These are phyloP conservation scores for Schizochytrium sp. DNA, from an alignment of 108 stramenopile species.

Conservation along the genomic window DNA sequence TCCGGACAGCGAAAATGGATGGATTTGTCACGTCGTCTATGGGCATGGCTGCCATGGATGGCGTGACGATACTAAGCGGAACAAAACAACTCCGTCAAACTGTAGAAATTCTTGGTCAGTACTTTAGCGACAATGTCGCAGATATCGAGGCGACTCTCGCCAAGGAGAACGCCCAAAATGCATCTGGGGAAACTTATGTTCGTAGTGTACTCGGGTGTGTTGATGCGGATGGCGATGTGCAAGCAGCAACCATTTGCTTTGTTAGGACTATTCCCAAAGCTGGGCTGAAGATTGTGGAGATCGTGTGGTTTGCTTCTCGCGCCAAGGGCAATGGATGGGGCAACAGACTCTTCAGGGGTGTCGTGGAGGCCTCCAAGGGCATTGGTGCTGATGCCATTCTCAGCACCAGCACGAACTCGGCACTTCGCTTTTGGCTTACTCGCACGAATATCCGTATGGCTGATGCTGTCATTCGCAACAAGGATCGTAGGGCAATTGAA, in stretches of 20 bases:
- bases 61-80: constrained; percentile 10
- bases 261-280: background rate
- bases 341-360: background rate
- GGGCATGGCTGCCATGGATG: background rate
- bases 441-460: constrained; percentile 30
- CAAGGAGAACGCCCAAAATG: background rate
- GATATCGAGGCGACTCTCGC: background rate
- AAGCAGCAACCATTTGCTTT: constrained; percentile 15
- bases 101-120: constrained; percentile 3
- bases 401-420: constrained; percentile 43
- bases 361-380: background rate
- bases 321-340: constrained; percentile 48
- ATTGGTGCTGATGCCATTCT: constrained; percentile 38
- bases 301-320: constrained; percentile 39
- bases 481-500: constrained; percentile 8
- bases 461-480: constrained; percentile 24
- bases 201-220: constrained; percentile 35
- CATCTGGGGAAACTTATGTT: too few relatives aligned
- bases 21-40: constrained; percentile 54
- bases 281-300: constrained; percentile 29
- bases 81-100: background rate
- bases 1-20: constrained; percentile 39
- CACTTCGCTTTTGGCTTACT: constrained; percentile 37
- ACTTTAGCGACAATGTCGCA: constrained; percentile 37
- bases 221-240: constrained; percentile 31